Evolutionary conservation across 2,329 filamentous ascomycete genomes (phyloP), one percentile per base, ranked within the genome.

Genomic region (Neurospora crassa): DNA sequence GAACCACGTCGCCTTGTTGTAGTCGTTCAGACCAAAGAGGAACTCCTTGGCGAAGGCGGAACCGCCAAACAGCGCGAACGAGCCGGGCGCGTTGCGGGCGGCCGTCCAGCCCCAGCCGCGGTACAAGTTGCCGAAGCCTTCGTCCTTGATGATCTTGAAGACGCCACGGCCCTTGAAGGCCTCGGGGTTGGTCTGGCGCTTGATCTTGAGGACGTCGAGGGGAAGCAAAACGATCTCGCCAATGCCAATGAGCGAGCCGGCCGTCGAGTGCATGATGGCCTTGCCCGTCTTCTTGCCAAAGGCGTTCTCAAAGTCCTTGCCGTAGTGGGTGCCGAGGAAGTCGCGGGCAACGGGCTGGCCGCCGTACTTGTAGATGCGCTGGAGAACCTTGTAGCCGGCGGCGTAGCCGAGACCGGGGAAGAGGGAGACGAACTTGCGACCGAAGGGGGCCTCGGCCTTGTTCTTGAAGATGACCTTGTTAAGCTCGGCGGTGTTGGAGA

Each of bases 221-320:
- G 96, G 96, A 53, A 99, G 88, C 40, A 99, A 89, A 72, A 99
- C 89, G 75, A 99, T 97, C 85, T 99, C 96, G 79, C 96, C 96
- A 78, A 99, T 97, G 78, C 96, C 96, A 79, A 99, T 96, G 78
- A 99, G 80, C 84, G 92, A 95, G 74, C 96, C 96, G 74, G 96
- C 96, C 69, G 93, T 96, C 29, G 96, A 97, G 84, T 97, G 93
- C 92, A 99, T 92, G 78, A 99, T 94, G 16, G 96, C 95, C 87
- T 99, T 98, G 82, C 96, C 96, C 45, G 93, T 97, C 83, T 97
- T 96, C 85, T 94, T 94, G 79, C 96, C 96, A 79, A 99, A 99
- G 12, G 93, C 89, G 76, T 86, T 84, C 82, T 98, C 95, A 80
- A 99, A 99, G 76, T 90, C 86, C 77, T 88, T 86, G 76, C 92